Percentiles rank a stretch among this genome's conserved stretches.
phyloP scores from a whole-genome alignment of 495 filamentous ascomycete genomes.

The Podospora conica region DNA sequence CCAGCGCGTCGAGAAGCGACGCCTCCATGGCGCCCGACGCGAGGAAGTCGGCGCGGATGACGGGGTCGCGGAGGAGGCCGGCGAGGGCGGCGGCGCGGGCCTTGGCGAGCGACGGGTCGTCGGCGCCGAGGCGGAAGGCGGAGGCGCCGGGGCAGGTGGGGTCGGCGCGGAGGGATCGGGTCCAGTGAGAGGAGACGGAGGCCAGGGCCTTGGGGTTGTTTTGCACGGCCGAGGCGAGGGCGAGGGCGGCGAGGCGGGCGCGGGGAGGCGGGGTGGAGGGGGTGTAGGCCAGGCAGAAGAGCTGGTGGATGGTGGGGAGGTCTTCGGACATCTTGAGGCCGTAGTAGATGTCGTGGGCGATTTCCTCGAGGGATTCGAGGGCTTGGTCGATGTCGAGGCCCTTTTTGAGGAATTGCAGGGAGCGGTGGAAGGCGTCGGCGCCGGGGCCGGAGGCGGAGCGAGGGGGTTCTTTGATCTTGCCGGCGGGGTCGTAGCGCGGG shows the following conservation, averaged over 20 bases:
- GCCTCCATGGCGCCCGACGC: conserved; percentile 35
- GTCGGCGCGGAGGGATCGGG: conserved; percentile 23
- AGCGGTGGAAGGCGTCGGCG: conserved; percentile 33
- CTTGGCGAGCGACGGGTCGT: conserved; percentile 28
- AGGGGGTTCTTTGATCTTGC: conserved; percentile 43
- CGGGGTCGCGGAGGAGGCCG: conserved; percentile 37
- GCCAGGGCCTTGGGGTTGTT: conserved; percentile 58
- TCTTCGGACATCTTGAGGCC: conserved; percentile 56
- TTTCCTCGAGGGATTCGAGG: conserved; percentile 49
- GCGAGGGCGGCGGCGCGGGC: conserved; percentile 35
- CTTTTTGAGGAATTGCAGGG: conserved; percentile 41
- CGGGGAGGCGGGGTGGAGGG: conserved; percentile 20
- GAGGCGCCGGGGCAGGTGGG: conserved; percentile 22
- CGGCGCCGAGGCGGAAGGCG: conserved; percentile 26
- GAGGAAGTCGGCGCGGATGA: conserved; percentile 49
- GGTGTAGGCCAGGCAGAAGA: conserved; percentile 38
- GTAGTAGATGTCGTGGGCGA: conserved; percentile 63
- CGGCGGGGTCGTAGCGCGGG: conserved; percentile 44
- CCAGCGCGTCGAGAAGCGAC: conserved; percentile 41
- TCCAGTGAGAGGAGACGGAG: conserved; percentile 40
- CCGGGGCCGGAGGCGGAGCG: conserved; percentile 21
- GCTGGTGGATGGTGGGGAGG: conserved; percentile 34
- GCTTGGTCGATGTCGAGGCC: conserved; percentile 31
- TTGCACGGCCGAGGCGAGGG: conserved; percentile 49
- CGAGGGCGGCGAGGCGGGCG: conserved; percentile 44